phyloP scores from a whole-genome alignment of 2,329 filamentous ascomycete species.

The Scedosporium boydii region DNA sequence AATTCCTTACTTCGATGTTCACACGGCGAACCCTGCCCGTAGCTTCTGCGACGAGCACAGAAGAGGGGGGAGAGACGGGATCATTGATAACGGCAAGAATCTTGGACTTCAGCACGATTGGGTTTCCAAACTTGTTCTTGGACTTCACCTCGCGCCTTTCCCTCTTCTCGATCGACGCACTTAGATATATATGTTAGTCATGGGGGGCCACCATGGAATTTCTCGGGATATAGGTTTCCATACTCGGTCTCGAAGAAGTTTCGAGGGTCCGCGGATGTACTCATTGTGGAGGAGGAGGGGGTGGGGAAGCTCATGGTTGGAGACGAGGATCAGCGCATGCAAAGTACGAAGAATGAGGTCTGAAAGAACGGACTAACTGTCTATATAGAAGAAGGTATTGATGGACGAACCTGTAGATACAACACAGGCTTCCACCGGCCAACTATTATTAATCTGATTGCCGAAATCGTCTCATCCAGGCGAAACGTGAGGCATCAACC shows the following conservation, averaged over 20 bases:
- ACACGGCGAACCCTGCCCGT: conserved; percentile 70
- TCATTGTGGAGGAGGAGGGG: conserved; percentile 7
- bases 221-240: conserved; percentile 20
- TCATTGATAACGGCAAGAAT: conserved; percentile 66
- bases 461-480: too few relatives aligned
- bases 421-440: too few relatives aligned
- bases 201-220: neutral
- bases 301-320: neutral
- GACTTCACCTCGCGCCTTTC: conserved; percentile 60
- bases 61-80: conserved; percentile 45
- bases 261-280: conserved; percentile 54
- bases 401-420: too few relatives aligned
- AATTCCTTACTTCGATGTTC: conserved; percentile 55
- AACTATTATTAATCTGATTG: too few relatives aligned
- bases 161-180: conserved; percentile 37
- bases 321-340: neutral
- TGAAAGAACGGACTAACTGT: neutral
- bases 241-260: conserved; percentile 93
- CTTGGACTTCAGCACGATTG: conserved; percentile 75
- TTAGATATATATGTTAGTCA: conserved; percentile 16
- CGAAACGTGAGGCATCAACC: too few relatives aligned
- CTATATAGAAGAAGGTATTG: too few relatives aligned
- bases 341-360: neutral
- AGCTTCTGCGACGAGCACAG: conserved; percentile 76
- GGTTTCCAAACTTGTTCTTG: conserved; percentile 70